Percentiles rank a stretch among this genome's conserved stretches.
Evolutionary conservation across 768 basidiomycete genomes (phyloP).

Genomic region (Auriscalpium vulgare): DNA sequence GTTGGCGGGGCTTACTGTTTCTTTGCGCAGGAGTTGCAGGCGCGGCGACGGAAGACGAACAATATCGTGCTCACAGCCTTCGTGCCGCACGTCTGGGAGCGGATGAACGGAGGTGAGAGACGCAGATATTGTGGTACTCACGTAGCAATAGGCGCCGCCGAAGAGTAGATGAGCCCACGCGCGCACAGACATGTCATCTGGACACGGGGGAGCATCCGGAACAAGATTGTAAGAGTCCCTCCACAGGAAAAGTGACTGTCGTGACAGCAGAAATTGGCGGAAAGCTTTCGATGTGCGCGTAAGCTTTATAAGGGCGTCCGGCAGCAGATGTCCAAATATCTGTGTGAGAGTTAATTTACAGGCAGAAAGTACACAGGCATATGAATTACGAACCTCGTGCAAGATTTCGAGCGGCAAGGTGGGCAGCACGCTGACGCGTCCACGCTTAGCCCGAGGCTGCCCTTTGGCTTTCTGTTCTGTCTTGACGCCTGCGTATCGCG

Average conservation of each 20-base stretch:
- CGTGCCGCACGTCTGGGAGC: constrained; percentile 4
- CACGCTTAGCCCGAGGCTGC: no score
- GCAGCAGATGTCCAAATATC: constrained; percentile 23
- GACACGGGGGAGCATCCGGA: constrained; percentile 1
- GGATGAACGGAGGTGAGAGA: no score
- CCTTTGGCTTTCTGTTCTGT: no score
- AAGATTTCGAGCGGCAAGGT: no score
- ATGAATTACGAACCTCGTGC: no score
- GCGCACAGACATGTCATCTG: constrained; percentile 2
- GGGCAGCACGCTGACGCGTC: no score
- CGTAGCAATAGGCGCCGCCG: constrained; percentile 7
- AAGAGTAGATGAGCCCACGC: constrained; percentile 7
- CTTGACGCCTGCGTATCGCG: no score
- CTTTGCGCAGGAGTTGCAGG: constrained; percentile 6
- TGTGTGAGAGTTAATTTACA: not conserved
- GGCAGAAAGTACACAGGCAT: no score
- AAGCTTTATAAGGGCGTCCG: constrained; percentile 24
- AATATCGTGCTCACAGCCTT: constrained; percentile 3
- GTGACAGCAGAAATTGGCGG: constrained; percentile 20
- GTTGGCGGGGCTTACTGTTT: not conserved
- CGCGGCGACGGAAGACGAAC: constrained; percentile 8
- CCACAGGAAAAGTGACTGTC: constrained; percentile 21
- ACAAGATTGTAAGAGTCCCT: not conserved
- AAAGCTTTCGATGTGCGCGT: constrained; percentile 22
- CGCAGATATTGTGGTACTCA: not conserved